Evolutionary conservation across 306 rosid genomes (phyloP).

Genomic region (Acacia confusa): DNA sequence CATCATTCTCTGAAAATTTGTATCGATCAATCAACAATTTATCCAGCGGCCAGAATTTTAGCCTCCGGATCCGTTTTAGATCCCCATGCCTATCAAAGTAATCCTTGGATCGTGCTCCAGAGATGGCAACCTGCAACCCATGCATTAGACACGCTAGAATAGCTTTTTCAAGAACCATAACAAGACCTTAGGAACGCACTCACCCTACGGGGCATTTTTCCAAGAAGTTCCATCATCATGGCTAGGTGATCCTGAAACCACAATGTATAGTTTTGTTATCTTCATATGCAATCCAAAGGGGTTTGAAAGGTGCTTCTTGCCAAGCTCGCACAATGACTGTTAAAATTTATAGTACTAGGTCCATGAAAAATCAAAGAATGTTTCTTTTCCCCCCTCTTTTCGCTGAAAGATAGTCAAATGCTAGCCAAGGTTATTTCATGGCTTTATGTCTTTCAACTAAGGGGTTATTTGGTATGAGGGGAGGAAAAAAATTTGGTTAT

Average conservation of each 20-base stretch:
- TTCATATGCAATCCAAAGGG: neutral
- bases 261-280: slow-evolving; percentile 18
- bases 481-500: no score
- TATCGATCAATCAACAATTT: slow-evolving; percentile 75
- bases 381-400: neutral
- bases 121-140: slow-evolving; percentile 59
- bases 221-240: slow-evolving; percentile 97
- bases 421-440: neutral
- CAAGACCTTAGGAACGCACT: slow-evolving; percentile 48
- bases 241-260: slow-evolving; percentile 96
- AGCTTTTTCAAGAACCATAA: slow-evolving; percentile 37
- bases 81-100: slow-evolving; percentile 93
- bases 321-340: slow-evolving; percentile 14
- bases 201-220: slow-evolving; percentile 94
- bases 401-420: neutral
- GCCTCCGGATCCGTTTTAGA: slow-evolving; percentile 90
- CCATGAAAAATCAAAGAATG: neutral
- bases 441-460: neutral
- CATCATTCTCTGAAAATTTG: slow-evolving; percentile 66
- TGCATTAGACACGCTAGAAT: slow-evolving; percentile 33
- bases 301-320: neutral
- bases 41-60: slow-evolving; percentile 76
- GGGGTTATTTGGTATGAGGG: neutral
- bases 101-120: slow-evolving; percentile 80
- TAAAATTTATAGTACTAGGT: neutral